Evolutionary conservation across 345 rosid genomes (phyloP), one percentile per base, ranked within the genome.

Genomic region (Gynandropsis gynandra): DNA sequence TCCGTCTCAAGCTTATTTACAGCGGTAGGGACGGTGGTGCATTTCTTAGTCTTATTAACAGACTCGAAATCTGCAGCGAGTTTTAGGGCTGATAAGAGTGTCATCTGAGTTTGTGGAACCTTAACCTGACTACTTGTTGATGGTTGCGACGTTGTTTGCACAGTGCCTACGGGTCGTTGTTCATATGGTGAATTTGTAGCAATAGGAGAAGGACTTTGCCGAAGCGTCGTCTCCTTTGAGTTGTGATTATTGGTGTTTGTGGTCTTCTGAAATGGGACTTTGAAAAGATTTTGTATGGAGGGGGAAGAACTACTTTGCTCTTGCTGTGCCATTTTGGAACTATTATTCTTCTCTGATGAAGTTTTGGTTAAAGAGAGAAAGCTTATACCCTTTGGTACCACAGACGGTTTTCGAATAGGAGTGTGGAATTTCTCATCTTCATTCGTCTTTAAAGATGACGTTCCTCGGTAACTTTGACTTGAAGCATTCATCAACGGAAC

Each of bases 11-110:
- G 51, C 47, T 57, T 53, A 38, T 55, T 53, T 36, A 58, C 54
- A 14, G 60, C 45, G 34, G 9, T 33, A 7, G 38, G 33, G 57
- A 53, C 54, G 41, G 52, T 50, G 5, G 45, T 21, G 50, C 75
- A 17, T 1, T 39, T 61, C 62, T 43, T 72, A 61, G 37, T 63
- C 62, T 69, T 75, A 42, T 69, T 75, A 42, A 61, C 71, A 11
- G 79, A 67, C 54, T 81, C 85, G 1, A 76, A 62, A 72, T 72
- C 82, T 15, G 81, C 75, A 4, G 80, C 86, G 69, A 75, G 73
- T 50, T 80, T 80, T 16, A 79, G 64, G 7, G 90, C 79, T 1
- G 94, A 78, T 49, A 70, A 41, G 14, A 83, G 50, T 17, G 83
- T 73, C 67, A 63, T 70, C 60, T 65, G 89, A 59, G 59, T 41